Conservation (phyloP, 352 stramenopile species). For the Pythium phragmitis region DNA sequence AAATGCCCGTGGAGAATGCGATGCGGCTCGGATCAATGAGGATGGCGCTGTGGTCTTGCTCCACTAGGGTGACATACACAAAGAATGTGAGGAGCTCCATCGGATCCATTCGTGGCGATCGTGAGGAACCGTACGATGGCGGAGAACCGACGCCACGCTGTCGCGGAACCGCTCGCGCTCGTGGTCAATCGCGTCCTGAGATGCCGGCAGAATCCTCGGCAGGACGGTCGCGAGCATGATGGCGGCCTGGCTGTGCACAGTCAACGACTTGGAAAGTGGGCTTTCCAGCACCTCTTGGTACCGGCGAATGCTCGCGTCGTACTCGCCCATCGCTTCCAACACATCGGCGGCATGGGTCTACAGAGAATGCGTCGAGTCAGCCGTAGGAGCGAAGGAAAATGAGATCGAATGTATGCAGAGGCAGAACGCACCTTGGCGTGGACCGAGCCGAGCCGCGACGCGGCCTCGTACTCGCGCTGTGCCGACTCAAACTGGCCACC, state of each 20-base stretch:
- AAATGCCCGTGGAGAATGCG: conserved; percentile 54
- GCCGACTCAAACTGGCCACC: conserved; percentile 58
- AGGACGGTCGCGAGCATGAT: conserved; percentile 67
- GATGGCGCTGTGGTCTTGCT: conserved; percentile 34
- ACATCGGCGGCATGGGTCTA: conserved; percentile 58
- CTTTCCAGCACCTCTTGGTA: conserved; percentile 33
- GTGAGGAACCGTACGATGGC: conserved; percentile 31
- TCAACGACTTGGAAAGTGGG: conserved; percentile 1
- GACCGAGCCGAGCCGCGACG: conserved; percentile 41
- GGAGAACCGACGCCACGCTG: conserved; percentile 40
- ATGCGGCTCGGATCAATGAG: conserved; percentile 57
- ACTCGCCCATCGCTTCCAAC: conserved; percentile 60
- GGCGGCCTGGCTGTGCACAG: conserved; percentile 19
- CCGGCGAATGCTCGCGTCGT: conserved; percentile 44
- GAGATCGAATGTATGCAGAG: background rate
- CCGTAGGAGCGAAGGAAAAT: no score
- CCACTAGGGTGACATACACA: background rate
- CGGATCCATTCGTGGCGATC: background rate
- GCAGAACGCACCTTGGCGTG: conserved; percentile 42
- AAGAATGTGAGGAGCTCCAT: background rate
- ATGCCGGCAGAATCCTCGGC: conserved; percentile 56
- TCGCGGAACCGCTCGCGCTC: conserved; percentile 42
- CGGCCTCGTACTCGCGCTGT: conserved; percentile 51
- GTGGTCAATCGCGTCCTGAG: conserved; percentile 47
- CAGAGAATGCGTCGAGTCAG: background rate